Percentiles rank a stretch among this genome's conserved stretches.
phyloP scores from a whole-genome alignment of 1,284 basidiomycete species.

The Microbotryum silenes-acaulis region DNA sequence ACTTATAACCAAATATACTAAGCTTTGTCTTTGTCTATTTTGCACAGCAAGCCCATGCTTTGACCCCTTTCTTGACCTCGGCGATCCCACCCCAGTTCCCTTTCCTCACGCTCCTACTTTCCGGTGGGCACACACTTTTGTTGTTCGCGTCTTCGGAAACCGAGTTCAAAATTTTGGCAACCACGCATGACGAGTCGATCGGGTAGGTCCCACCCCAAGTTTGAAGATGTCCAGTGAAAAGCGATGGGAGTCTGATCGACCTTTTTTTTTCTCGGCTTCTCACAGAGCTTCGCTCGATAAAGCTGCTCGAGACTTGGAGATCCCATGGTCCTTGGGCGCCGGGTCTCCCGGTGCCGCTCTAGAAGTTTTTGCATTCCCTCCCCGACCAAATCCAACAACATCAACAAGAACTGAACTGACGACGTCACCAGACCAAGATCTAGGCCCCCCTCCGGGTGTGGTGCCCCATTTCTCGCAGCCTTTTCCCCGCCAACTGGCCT shows the following conservation, averaged over 20 bases:
- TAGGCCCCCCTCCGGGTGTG: background rate
- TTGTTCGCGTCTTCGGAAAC: conserved; percentile 58
- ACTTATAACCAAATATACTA: no score
- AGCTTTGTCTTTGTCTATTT: background rate
- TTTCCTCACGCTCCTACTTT: conserved; percentile 76
- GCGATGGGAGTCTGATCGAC: background rate
- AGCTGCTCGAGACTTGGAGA: conserved; percentile 53
- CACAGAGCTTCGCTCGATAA: conserved; percentile 11
- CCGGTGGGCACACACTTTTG: conserved; percentile 84
- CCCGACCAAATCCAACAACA: background rate
- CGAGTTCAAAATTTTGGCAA: conserved; percentile 62
- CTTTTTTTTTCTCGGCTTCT: background rate
- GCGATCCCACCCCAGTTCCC: conserved; percentile 56
- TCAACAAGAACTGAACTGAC: no score
- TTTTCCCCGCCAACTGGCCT: conserved; percentile 53
- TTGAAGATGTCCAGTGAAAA: no score
- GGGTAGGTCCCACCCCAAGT: conserved; percentile 44
- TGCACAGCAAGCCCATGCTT: conserved; percentile 75
- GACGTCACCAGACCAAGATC: no score
- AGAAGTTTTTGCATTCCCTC: conserved; percentile 52
- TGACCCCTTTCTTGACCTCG: conserved; percentile 69
- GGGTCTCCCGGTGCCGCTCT: conserved; percentile 66
- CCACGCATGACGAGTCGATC: conserved; percentile 66
- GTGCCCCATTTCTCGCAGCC: conserved; percentile 47
- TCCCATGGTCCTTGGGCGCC: conserved; percentile 51